Evolutionary conservation across 768 basidiomycete genomes (phyloP), one percentile per base, ranked within the genome.

Genomic region (Leccinellum albellum): DNA sequence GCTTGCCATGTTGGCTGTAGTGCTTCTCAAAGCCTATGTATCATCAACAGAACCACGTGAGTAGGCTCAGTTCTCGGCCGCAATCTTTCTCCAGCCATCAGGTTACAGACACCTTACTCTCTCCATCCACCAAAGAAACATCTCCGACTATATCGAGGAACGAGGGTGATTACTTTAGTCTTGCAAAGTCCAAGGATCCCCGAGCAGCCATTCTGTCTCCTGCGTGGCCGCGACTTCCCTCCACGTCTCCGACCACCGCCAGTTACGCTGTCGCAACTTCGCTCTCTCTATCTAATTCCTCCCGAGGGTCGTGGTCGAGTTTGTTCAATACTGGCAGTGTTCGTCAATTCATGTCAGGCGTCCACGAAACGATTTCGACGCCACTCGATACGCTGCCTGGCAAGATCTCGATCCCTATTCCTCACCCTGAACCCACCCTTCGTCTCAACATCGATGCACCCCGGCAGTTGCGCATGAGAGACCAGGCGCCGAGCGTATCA

Each of bases 251-350:
- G 5, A 78, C 78, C 1, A 63, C 77, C 12, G 69, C 71, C 20
- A 74, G 69, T 10, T 68, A 74, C 3, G 69, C 74, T 4, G 67
- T 78, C 2, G 64, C 20, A 8, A 70, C 79, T 0, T 76, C 79
- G 0, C 63, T 82, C 40, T 73, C 79, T 46, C 75, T 83, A 0
- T 85, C 86, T 0, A 80, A 73, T 47, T 84, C 88, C 3, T 90
- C 90, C 3, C 79, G 84, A 45, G 88, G 84, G 9, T 90, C 91
- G 0, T 92, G 91, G 91, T 87, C 89, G 0, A 91, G 84, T 64
- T 66, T 92, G 12, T 88, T 90, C 67, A 86, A 84, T 57, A 74
- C 87, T 1, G 82, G 81, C 17, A 80, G 77, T 44, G 76, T 91
- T 72, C 78, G 86, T 26, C 86, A 89, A 55, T 82, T 91, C 56